Percentiles rank a stretch among this genome's conserved stretches.
Evolutionary conservation across 495 filamentous ascomycete species (phyloP).

Genomic region (Pseudevernia furfuracea): DNA sequence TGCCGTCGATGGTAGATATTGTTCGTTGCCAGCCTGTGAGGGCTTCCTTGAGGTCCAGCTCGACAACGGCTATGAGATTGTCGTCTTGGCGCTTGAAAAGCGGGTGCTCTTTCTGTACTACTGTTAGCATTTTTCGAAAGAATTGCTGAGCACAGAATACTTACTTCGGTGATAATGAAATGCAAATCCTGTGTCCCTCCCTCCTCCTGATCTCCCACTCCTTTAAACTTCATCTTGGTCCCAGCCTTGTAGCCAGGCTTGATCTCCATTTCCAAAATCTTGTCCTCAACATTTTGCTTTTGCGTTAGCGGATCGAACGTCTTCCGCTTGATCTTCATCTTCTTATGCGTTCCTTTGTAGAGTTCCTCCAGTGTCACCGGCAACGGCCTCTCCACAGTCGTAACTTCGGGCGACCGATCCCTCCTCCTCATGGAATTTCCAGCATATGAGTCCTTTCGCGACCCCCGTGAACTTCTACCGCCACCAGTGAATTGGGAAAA

Average conservation of each 20-base stretch:
- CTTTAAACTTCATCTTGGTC: slow-evolving; percentile 94
- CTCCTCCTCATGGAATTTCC: slow-evolving; percentile 34
- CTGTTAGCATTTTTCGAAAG: not conserved
- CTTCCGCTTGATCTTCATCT: slow-evolving; percentile 96
- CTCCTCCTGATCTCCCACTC: slow-evolving; percentile 93
- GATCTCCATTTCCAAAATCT: slow-evolving; percentile 85
- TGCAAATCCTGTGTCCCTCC: slow-evolving; percentile 95
- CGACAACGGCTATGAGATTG: slow-evolving; percentile 67
- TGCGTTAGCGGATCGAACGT: slow-evolving; percentile 71
- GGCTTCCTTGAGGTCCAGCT: slow-evolving; percentile 90
- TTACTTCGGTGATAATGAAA: slow-evolving; percentile 88
- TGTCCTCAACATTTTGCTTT: slow-evolving; percentile 77
- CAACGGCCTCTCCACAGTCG: slow-evolving; percentile 78
- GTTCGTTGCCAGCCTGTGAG: slow-evolving; percentile 88
- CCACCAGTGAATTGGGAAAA: slow-evolving; percentile 42
- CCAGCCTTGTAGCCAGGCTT: slow-evolving; percentile 92
- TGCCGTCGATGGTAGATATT: slow-evolving; percentile 88
- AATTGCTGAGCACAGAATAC: slow-evolving; percentile 24
- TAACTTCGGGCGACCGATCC: slow-evolving; percentile 71
- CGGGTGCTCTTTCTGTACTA: slow-evolving; percentile 66
- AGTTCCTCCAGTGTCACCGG: slow-evolving; percentile 80
- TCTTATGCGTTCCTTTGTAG: slow-evolving; percentile 78
- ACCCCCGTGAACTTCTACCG: slow-evolving; percentile 34
- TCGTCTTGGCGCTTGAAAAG: slow-evolving; percentile 79
- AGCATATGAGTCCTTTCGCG: slow-evolving; percentile 22